Percentiles rank a stretch among this genome's conserved stretches.
These are phyloP conservation scores for Coleophoma crateriformis DNA, from an alignment of 2,329 filamentous ascomycete species.

Conservation along the genomic window DNA sequence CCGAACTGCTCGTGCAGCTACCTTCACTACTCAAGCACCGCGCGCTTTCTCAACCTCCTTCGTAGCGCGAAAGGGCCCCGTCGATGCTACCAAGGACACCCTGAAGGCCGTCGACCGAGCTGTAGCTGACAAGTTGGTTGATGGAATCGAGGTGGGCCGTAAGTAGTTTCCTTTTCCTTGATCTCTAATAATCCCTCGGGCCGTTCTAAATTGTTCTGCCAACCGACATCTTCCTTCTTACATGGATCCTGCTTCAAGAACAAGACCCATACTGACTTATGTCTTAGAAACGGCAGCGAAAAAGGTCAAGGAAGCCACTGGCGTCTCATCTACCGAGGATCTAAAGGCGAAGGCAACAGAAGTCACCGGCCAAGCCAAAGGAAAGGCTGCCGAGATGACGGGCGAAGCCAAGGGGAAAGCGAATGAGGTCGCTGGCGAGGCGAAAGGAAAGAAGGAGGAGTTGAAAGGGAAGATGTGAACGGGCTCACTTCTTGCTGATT, in stretches of 20 bases:
- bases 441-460: conserved; percentile 30
- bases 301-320: conserved; percentile 43
- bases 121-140: conserved; percentile 56
- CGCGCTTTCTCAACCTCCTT: conserved; percentile 44
- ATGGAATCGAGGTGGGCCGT: conserved; percentile 55
- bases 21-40: conserved; percentile 29
- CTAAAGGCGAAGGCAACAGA: conserved; percentile 36
- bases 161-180: conserved; percentile 23
- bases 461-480: conserved; percentile 28
- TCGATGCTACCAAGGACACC: conserved; percentile 53
- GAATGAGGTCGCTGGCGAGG: conserved; percentile 27
- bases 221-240: not conserved
- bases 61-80: conserved; percentile 39
- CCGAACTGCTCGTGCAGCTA: conserved; percentile 33
- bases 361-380: conserved; percentile 17
- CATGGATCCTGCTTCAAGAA: not conserved
- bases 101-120: conserved; percentile 53
- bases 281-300: conserved; percentile 29
- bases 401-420: conserved; percentile 37
- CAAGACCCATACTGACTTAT: no score
- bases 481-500: not conserved
- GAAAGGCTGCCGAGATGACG: conserved; percentile 29
- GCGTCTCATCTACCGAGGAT: conserved; percentile 27
- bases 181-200: not conserved
- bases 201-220: not conserved